Conservation (phyloP, 768 basidiomycete genomes). For the Trametes maxima region DNA sequence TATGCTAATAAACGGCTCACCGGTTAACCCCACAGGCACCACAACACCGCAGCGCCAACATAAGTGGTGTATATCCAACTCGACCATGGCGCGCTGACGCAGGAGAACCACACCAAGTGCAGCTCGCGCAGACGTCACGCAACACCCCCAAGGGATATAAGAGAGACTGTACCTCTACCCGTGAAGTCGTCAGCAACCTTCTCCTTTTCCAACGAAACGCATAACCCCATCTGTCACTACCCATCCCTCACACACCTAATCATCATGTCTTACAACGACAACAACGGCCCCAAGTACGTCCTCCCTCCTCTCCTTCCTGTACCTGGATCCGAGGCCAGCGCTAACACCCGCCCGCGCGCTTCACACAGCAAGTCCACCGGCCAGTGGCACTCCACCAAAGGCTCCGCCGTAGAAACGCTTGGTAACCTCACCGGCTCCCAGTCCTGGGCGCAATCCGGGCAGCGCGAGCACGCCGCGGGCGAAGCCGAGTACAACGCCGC, state of each 20-base stretch:
- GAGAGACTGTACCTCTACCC: too few relatives aligned
- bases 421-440: slow-evolving; percentile 46
- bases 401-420: slow-evolving; percentile 38
- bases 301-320: neutral
- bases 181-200: too few relatives aligned
- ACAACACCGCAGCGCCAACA: too few relatives aligned
- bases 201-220: too few relatives aligned
- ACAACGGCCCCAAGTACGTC: slow-evolving; percentile 30
- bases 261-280: slow-evolving; percentile 29
- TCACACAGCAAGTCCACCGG: slow-evolving; percentile 42
- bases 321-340: neutral
- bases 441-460: slow-evolving; percentile 46
- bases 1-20: too few relatives aligned
- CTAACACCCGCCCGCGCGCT: neutral
- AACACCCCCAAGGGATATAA: too few relatives aligned
- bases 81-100: too few relatives aligned
- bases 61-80: too few relatives aligned
- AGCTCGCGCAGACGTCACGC: too few relatives aligned
- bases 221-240: neutral
- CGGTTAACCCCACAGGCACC: too few relatives aligned
- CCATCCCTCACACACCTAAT: neutral
- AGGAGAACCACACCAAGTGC: too few relatives aligned
- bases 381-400: slow-evolving; percentile 43
- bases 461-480: slow-evolving; percentile 51
- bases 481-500: slow-evolving; percentile 51